phyloP scores from a whole-genome alignment of 257 asterid species.

The Verbena officinalis region DNA sequence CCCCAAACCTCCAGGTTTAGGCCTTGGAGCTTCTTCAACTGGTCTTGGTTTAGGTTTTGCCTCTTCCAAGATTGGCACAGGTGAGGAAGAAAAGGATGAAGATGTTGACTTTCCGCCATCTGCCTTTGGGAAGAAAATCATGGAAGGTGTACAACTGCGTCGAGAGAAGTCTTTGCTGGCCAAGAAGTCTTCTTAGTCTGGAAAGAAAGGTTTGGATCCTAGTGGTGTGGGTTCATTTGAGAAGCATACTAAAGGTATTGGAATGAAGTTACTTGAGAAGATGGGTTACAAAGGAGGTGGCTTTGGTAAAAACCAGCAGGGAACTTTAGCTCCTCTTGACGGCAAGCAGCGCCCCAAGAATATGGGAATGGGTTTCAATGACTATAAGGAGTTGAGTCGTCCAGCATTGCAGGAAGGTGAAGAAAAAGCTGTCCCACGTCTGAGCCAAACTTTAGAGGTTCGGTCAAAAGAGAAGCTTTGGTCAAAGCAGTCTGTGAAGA shows the following conservation, averaged over 20 bases:
- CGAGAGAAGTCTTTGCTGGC: slow-evolving; percentile 59
- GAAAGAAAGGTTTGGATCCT: slow-evolving; percentile 45
- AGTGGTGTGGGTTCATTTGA: slow-evolving; percentile 70
- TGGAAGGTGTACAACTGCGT: slow-evolving; percentile 70
- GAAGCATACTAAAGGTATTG: slow-evolving; percentile 79
- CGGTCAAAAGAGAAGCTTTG: slow-evolving; percentile 66
- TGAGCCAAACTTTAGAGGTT: slow-evolving; percentile 43
- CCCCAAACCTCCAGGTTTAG: slow-evolving; percentile 44
- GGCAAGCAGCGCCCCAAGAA: slow-evolving; percentile 82
- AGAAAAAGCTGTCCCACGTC: slow-evolving; percentile 44
- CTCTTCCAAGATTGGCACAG: slow-evolving; percentile 35
- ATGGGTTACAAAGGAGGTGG: slow-evolving; percentile 98
- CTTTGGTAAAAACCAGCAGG: slow-evolving; percentile 86
- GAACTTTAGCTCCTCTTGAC: slow-evolving; percentile 79
- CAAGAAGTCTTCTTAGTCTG: slow-evolving; percentile 52
- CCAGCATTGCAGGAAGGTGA: slow-evolving; percentile 52
- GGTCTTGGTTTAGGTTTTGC: slow-evolving; percentile 55
- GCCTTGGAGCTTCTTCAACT: slow-evolving; percentile 48
- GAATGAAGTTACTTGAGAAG: slow-evolving; percentile 72
- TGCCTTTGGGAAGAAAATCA: slow-evolving; percentile 71
- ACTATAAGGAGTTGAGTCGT: slow-evolving; percentile 58
- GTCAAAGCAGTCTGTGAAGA: slow-evolving; percentile 65
- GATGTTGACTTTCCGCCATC: slow-evolving; percentile 58
- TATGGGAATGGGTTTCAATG: slow-evolving; percentile 93
- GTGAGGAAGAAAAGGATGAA: slow-evolving; percentile 36